These are phyloP conservation scores for Pyronema omphalodes DNA, from an alignment of 495 filamentous ascomycete genomes.

Conservation along the genomic window DNA sequence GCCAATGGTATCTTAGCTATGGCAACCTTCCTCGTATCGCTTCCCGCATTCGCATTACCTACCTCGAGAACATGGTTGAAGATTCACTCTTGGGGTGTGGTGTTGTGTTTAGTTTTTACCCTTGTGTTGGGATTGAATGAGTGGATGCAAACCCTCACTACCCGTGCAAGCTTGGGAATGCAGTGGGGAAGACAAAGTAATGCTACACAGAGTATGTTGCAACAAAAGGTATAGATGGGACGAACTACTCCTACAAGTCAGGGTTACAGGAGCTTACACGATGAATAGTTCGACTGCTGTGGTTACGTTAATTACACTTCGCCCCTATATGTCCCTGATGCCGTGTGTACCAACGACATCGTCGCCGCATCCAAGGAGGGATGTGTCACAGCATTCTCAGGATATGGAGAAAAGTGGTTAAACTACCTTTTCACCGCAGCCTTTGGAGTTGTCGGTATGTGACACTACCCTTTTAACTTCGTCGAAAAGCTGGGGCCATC, in stretches of 20 bases:
- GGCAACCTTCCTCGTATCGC: conserved; percentile 35
- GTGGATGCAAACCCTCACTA: conserved; percentile 52
- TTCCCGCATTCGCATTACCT: conserved; percentile 42
- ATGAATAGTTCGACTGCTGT: conserved; percentile 48
- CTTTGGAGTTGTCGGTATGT: conserved; percentile 51
- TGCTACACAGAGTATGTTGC: conserved; percentile 40
- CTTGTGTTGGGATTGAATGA: conserved; percentile 44
- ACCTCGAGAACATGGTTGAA: conserved; percentile 39
- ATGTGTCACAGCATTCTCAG: conserved; percentile 42
- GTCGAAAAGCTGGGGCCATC: neutral
- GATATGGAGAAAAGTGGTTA: conserved; percentile 46
- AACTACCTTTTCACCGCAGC: conserved; percentile 55
- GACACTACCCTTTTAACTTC: neutral
- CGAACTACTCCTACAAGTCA: neutral
- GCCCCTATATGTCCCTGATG: conserved; percentile 43
- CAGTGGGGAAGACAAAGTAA: conserved; percentile 38
- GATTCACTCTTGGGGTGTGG: conserved; percentile 39
- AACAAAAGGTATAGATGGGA: conserved; percentile 37
- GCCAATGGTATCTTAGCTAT: conserved; percentile 45
- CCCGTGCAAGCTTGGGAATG: conserved; percentile 34
- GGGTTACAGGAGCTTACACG: conserved; percentile 8
- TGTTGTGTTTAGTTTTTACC: conserved; percentile 43
- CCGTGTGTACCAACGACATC: conserved; percentile 40
- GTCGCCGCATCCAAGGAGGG: conserved; percentile 46
- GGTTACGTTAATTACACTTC: conserved; percentile 50